Evolutionary conservation across 2,329 filamentous ascomycete genomes (phyloP), one percentile per base, ranked within the genome.

Genomic region (Penicillium sp.): DNA sequence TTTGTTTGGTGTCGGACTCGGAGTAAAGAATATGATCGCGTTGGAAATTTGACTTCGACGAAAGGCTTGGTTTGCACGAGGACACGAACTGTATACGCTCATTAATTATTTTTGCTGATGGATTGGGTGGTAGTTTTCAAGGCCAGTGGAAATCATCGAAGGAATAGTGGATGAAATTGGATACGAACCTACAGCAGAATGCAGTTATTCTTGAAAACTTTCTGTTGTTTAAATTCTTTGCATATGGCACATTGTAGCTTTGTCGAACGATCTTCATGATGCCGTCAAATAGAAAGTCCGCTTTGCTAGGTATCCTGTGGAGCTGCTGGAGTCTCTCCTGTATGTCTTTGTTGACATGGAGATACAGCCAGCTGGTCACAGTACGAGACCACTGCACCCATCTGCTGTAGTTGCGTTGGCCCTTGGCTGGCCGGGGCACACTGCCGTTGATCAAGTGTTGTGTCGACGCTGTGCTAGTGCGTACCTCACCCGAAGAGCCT

Each of bases 31-130:
- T 1, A 19, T 19, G 17, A 19, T 13, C 17, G 12, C 0, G n/a
- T 9, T 28, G 28, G 12, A 4, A 31, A 12, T 9, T 35, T 21
- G 19, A 5, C 29, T 45, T 42, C 24, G 45, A 51, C 43, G 43
- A 48, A 38, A 47, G 48, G 38, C 24, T 51, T 52, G 42, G 52
- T 53, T 58, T 38, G 28, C 38, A 54, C 46, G 52, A 57, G 39
- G 39, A 53, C 51, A 55, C 56, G 57, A 58, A 58, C 56, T 57
- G 38, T 26, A 59, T 58, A 59, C 56, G 37, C 54, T 58, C 56
- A 48, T 59, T 57, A 45, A 49, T 53, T 41, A 43, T n/a, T 37
- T 37, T 41, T 50, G 31, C 8, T 45, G n/a, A 39, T 34, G 22
- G 17, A 19, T 26, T 19, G 1, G 9, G 9, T 15, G 3, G 13